These are phyloP conservation scores for Cladosporium sp. DNA, from an alignment of 2,329 filamentous ascomycete genomes.

Conservation along the genomic window DNA sequence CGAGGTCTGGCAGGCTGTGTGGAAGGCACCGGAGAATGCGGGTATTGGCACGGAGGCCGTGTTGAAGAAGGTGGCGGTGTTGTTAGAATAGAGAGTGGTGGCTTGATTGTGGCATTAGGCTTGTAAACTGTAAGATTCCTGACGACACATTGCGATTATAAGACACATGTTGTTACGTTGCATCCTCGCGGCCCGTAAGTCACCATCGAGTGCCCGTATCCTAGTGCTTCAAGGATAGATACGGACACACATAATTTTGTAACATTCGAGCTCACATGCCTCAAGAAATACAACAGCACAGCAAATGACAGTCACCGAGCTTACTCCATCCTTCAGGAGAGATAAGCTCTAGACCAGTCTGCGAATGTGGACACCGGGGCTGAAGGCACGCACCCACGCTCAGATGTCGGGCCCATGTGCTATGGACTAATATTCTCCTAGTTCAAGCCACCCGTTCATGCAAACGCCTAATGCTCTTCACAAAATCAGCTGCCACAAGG, in stretches of 20 bases:
- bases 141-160: not conserved
- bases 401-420: not conserved
- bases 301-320: too few relatives aligned
- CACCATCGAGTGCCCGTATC: too few relatives aligned
- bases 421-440: slow-evolving; percentile 4
- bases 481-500: not conserved
- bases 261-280: too few relatives aligned
- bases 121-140: not conserved
- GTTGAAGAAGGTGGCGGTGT: slow-evolving; percentile 68
- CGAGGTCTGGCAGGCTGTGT: slow-evolving; percentile 81
- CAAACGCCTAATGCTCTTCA: not conserved
- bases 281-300: too few relatives aligned
- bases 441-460: slow-evolving; percentile 7
- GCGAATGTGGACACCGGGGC: not conserved
- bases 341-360: slow-evolving; percentile 1
- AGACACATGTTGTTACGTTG: not conserved
- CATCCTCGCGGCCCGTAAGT: not conserved
- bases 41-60: slow-evolving; percentile 73
- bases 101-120: not conserved
- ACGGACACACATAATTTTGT: too few relatives aligned
- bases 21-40: slow-evolving; percentile 81
- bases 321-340: not conserved
- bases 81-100: slow-evolving; percentile 39
- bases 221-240: too few relatives aligned
- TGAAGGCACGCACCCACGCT: not conserved